Conservation (phyloP, 1,284 basidiomycete genomes). For the Lignosus rhinocerotis region DNA sequence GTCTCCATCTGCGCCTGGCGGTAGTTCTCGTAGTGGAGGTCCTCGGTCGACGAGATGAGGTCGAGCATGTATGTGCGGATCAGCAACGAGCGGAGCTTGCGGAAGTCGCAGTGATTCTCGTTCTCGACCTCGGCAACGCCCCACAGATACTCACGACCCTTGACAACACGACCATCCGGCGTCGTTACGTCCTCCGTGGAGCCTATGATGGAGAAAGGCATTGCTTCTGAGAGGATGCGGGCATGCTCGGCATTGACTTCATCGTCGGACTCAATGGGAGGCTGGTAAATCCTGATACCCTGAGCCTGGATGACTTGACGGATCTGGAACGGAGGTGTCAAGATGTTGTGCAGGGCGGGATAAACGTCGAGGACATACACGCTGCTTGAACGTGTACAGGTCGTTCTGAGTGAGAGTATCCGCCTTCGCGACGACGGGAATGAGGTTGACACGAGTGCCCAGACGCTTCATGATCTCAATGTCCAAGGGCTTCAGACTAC, state of each 20-base stretch:
- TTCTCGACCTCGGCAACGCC: conserved; percentile 99
- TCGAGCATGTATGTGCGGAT: conserved; percentile 99
- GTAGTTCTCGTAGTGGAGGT: conserved; percentile 97
- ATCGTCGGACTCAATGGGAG: conserved; percentile 91
- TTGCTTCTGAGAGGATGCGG: conserved; percentile 82
- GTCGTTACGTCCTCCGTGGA: conserved; percentile 94
- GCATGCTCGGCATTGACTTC: conserved; percentile 88
- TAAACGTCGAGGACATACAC: conserved; percentile 51
- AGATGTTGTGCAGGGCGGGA: conserved; percentile 3
- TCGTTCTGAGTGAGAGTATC: conserved; percentile 96
- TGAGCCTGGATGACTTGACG: conserved; percentile 91
- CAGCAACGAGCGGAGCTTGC: conserved; percentile 92
- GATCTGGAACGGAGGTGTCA: conserved; percentile 51
- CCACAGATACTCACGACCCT: conserved; percentile 99
- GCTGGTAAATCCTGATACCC: conserved; percentile 93
- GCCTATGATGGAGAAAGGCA: conserved; percentile 99
- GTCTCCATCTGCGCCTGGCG: conserved; percentile 99
- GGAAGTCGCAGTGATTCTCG: conserved; percentile 99
- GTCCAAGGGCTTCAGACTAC: conserved; percentile 93
- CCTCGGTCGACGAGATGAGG: conserved; percentile 94
- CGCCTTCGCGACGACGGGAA: conserved; percentile 97
- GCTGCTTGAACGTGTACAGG: conserved; percentile 89
- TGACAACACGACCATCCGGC: conserved; percentile 88
- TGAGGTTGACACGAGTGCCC: conserved; percentile 94
- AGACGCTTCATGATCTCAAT: conserved; percentile 99